These are phyloP conservation scores for Amniculicola lignicola DNA, from an alignment of 495 filamentous ascomycete genomes.

Conservation along the genomic window DNA sequence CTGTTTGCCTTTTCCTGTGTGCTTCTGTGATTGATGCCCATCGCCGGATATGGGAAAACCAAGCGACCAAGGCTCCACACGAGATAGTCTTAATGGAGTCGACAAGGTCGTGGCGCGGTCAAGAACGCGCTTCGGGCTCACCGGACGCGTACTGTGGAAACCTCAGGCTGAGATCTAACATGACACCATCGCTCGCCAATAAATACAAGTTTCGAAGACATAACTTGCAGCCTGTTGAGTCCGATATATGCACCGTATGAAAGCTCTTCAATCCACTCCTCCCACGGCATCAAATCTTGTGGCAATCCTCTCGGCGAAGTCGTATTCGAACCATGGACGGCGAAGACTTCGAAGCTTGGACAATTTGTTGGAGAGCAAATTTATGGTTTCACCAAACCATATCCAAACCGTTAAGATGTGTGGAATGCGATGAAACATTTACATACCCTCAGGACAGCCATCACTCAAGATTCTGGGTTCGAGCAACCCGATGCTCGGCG, in stretches of 20 bases:
- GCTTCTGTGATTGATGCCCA: too few relatives aligned
- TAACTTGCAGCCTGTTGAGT: too few relatives aligned
- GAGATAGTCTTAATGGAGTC: background rate
- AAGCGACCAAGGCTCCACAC: background rate
- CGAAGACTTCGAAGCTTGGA: conserved; percentile 1
- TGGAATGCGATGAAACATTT: background rate
- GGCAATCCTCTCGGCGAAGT: background rate
- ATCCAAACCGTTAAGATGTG: background rate
- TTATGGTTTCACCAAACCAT: background rate
- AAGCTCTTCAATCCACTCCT: too few relatives aligned
- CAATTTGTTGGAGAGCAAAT: conserved; percentile 1
- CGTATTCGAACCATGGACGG: background rate
- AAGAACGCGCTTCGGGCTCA: background rate
- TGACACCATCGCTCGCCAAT: too few relatives aligned
- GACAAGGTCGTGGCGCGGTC: conserved; percentile 1
- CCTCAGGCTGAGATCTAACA: too few relatives aligned
- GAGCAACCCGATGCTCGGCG: background rate
- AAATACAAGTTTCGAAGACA: too few relatives aligned
- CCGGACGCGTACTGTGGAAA: background rate
- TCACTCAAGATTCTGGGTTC: background rate
- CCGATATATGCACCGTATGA: too few relatives aligned
- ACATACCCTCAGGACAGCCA: background rate
- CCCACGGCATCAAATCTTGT: too few relatives aligned
- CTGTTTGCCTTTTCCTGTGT: too few relatives aligned
- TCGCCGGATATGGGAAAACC: too few relatives aligned